Base-by-base conservation (phyloP, 805 yeast species). In the Pichia membranifaciens region DNA sequence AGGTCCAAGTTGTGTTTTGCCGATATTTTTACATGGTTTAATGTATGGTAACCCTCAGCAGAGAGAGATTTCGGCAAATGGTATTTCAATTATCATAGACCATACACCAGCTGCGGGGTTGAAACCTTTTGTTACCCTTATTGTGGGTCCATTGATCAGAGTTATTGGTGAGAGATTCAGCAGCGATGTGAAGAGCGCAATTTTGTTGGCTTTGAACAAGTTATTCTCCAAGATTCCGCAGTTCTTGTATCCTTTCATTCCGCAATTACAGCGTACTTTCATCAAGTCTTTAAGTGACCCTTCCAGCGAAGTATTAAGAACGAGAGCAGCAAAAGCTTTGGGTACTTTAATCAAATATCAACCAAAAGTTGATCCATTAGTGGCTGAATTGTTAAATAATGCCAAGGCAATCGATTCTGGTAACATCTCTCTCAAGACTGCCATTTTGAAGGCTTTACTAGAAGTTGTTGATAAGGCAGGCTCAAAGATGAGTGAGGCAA, bases 131-230 rank as follows among this genome's bases (percentile, higher is more conserved):
- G 96, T 95, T 20, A 91, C 98, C 8, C 81, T 81, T 23, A 87
- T 95, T 53, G 90, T 96, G 23, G 99, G 99, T 69, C 99, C 99
- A 35, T 75, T 93, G 61, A 93, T 93, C 68, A 88, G 99, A 74
- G 96, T 91, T 48, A 87, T 91, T 61, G 99, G 99, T 60, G 99
- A 93, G 67, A 81, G 96, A 66, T 91, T 87, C 55, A 78, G 83
- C 16, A 76, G 95, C 51, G 96, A 89, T 56, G 87, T 93, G 57
- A 93, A 93, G 73, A 83, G 96, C 33, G 96, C 96, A n/a, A 91
- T 95, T 56, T 73, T 93, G 59, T 74, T 76, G 52, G 95, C 98
- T 1, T 75, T 95, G 64, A 85, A 84, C 60, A 78, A 78, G 53
- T 70, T 95, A 60, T 80, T 93, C 58, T 69, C 69, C 21, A 86